Evolutionary conservation across 108 stramenopile species (phyloP), one percentile per base, ranked within the genome.

Genomic region (Pseudonitzschia delicatissima): DNA sequence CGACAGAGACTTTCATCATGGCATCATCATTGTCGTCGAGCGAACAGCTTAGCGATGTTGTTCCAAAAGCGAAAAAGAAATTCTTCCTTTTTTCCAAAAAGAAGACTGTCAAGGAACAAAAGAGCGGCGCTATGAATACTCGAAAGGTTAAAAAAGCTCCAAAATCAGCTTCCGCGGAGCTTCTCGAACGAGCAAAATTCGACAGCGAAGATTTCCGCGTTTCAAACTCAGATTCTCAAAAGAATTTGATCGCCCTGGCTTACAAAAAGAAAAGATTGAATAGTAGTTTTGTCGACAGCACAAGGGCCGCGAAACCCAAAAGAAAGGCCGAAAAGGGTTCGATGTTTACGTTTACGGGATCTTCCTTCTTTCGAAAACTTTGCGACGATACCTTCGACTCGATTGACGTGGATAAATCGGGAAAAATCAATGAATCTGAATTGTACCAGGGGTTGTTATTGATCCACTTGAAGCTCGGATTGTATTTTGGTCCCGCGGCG

Each of bases 401-500:
- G 47, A 64, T 93, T 17, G 91, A 93, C 74, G 62, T 57, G 11
- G 88, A 93, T 68, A 57, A 69, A 25, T 81, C 79, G 5, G 88
- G 87, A n/a, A 62, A 66, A 27, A 75, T 93, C 5, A 82, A 89
- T 33, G 77, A 87, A 65, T 85, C 84, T 15, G 88, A 93, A 51
- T 52, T 93, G 52, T 90, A 93, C 67, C 50, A 83, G 3, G 91
- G 88, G 18, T 48, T 93, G 53, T 57, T 93, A 13, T 64, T 88
- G 58, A 85, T 93, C 72, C 91, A 93, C 71, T 74, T 93, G 52
- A 84, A 87, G 29, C 51, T 88, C 52, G 91, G 85, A 8, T 68
- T 68, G n/a, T 90, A 87, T 69, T 83, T 79, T 12, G 91, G 91
- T 15, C 79, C 91, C 20, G 83, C 91, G 3, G 91, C 91, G 40